A percentile compares a stretch with the other conserved stretches of the same genome.
Evolutionary conservation across 1,284 basidiomycete species (phyloP).

Genomic region (Ustanciosporium gigantosporum): DNA sequence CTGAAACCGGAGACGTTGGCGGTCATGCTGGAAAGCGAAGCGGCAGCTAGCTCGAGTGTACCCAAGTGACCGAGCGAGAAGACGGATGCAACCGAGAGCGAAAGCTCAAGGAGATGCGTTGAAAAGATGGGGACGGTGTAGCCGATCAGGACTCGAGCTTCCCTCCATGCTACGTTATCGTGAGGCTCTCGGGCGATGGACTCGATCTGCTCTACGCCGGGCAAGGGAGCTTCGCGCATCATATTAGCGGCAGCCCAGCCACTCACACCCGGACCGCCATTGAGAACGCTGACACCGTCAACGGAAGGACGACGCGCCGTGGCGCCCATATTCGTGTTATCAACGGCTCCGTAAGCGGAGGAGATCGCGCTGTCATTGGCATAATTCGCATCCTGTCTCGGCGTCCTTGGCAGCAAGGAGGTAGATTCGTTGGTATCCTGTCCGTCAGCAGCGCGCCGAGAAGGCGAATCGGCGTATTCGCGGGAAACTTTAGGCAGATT

Average conservation of each 20-base stretch:
- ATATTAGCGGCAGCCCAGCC: constrained; percentile 37
- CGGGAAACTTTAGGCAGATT: not conserved
- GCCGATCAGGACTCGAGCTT: constrained; percentile 35
- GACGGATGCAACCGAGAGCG: constrained; percentile 54
- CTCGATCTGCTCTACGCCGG: constrained; percentile 40
- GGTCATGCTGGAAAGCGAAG: constrained; percentile 56
- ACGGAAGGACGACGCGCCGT: constrained; percentile 10
- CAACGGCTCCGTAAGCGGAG: constrained; percentile 12
- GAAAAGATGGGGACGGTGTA: constrained; percentile 54
- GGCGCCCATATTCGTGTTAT: not conserved
- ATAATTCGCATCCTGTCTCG: not conserved
- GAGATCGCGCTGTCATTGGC: constrained; percentile 3
- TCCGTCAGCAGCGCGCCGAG: not conserved
- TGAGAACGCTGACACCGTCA: constrained; percentile 18
- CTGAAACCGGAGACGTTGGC: constrained; percentile 58
- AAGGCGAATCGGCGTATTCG: not conserved
- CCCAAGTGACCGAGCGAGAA: constrained; percentile 58
- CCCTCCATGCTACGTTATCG: constrained; percentile 39
- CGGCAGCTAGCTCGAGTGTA: constrained; percentile 54
- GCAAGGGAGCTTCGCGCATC: constrained; percentile 26
- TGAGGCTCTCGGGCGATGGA: constrained; percentile 31
- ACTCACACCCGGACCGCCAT: constrained; percentile 23
- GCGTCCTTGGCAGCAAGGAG: constrained; percentile 8
- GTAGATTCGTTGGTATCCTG: constrained; percentile 13
- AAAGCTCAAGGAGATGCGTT: constrained; percentile 56